phyloP scores from a whole-genome alignment of 1,284 basidiomycete genomes.

The Mycena citricolor region DNA sequence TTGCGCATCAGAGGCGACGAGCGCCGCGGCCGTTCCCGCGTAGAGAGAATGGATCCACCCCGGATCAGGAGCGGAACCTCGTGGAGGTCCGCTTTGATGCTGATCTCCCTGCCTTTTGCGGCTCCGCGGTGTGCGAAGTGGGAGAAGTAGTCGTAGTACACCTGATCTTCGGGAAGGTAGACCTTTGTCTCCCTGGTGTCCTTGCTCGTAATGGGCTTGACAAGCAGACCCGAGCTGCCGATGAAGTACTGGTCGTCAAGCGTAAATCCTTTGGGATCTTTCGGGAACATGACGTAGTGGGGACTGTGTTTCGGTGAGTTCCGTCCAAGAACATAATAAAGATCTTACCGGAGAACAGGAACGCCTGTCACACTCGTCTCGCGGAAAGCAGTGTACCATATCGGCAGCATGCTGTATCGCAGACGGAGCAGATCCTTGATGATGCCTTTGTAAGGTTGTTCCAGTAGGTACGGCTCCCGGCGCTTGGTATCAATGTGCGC shows the following conservation, averaged over 20 bases:
- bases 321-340: slow-evolving; percentile 4
- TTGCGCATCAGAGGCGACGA: slow-evolving; percentile 85
- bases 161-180: slow-evolving; percentile 87
- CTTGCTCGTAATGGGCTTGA: slow-evolving; percentile 87
- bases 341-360: slow-evolving; percentile 72
- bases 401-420: slow-evolving; percentile 85
- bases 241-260: slow-evolving; percentile 96
- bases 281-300: slow-evolving; percentile 92
- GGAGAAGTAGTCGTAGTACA: slow-evolving; percentile 95
- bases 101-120: slow-evolving; percentile 63
- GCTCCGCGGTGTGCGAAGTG: slow-evolving; percentile 65
- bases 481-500: slow-evolving; percentile 98
- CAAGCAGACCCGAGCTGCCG: slow-evolving; percentile 84
- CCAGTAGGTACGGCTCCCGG: slow-evolving; percentile 91
- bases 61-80: slow-evolving; percentile 86
- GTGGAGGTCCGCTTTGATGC: slow-evolving; percentile 75
- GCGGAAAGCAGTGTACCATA: slow-evolving; percentile 97
- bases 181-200: slow-evolving; percentile 72
- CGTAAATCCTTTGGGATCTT: slow-evolving; percentile 80
- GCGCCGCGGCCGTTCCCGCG: slow-evolving; percentile 84
- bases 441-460: slow-evolving; percentile 85
- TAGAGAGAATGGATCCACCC: slow-evolving; percentile 89
- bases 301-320: slow-evolving; percentile 52
- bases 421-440: slow-evolving; percentile 80
- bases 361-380: slow-evolving; percentile 79